These are phyloP conservation scores for Lentinula guzmanii DNA, from an alignment of 768 basidiomycete species.

Conservation along the genomic window DNA sequence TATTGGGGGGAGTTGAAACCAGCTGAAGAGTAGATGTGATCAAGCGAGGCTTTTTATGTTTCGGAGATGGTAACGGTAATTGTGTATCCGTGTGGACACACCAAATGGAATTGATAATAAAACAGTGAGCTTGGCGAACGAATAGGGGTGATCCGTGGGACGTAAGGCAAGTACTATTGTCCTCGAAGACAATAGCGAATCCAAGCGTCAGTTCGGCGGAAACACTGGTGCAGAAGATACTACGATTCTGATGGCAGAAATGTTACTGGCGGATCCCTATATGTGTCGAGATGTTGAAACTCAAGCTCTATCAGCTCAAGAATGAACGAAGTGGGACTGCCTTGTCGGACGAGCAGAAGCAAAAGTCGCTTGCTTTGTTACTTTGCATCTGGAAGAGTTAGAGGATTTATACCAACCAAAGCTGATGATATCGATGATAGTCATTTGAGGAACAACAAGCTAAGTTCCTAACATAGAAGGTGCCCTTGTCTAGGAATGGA, in stretches of 20 bases:
- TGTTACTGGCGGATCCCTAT: background rate
- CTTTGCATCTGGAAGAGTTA: background rate
- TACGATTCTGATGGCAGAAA: background rate
- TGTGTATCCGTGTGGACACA: slow-evolving; percentile 4
- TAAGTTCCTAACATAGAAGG: background rate
- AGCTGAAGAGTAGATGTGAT: background rate
- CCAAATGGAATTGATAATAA: background rate
- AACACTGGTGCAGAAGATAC: background rate
- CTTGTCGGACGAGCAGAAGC: background rate
- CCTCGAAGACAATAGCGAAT: background rate
- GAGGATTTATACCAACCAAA: background rate
- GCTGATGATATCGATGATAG: background rate
- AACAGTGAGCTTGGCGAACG: background rate
- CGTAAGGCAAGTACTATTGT: slow-evolving; percentile 1
- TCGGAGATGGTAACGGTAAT: background rate
- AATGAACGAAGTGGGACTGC: background rate
- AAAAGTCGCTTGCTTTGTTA: background rate
- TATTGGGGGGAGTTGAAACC: background rate
- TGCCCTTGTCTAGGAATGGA: slow-evolving; percentile 4
- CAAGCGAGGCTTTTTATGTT: background rate
- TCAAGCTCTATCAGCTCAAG: background rate
- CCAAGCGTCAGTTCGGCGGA: background rate
- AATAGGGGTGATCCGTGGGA: background rate
- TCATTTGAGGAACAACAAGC: slow-evolving; percentile 1
- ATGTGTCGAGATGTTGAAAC: background rate